Evolutionary conservation across 768 basidiomycete genomes (phyloP).

Genomic region (Pleurotus djamor): DNA sequence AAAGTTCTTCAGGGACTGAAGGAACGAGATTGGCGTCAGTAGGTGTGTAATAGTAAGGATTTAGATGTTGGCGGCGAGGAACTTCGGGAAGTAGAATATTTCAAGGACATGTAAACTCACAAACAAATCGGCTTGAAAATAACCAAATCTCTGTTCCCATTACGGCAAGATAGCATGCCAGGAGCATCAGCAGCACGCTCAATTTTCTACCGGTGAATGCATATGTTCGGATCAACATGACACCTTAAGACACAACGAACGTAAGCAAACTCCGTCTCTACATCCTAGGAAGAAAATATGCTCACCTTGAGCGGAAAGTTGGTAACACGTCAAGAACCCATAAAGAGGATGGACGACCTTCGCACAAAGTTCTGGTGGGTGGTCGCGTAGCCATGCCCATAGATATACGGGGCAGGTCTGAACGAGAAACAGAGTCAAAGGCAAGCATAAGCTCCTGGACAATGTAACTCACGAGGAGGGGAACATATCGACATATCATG

Average conservation of each 20-base stretch:
- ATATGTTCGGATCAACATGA: conserved; percentile 20
- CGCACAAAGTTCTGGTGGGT: conserved; percentile 14
- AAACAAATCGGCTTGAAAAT: conserved; percentile 14
- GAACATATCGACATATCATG: conserved; percentile 23
- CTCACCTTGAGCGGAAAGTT: conserved; percentile 17
- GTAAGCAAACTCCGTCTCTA: too few species aligned
- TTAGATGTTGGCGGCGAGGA: too few species aligned
- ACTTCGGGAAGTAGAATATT: too few species aligned
- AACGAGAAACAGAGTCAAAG: not conserved
- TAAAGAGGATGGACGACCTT: conserved; percentile 17
- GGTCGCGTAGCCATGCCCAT: conserved; percentile 20
- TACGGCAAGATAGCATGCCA: conserved; percentile 13
- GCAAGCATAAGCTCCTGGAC: not conserved
- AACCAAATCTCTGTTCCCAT: conserved; percentile 19
- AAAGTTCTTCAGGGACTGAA: conserved; percentile 9
- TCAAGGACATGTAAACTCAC: conserved; percentile 11
- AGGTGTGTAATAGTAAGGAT: not conserved
- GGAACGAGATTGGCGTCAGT: not conserved
- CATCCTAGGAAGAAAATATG: not conserved
- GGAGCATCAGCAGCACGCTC: conserved; percentile 9
- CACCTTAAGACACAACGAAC: conserved; percentile 12
- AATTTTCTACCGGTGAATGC: conserved; percentile 21
- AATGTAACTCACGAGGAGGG: conserved; percentile 12
- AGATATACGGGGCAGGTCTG: conserved; percentile 16
- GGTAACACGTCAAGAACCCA: conserved; percentile 18